A percentile compares a stretch with the other conserved stretches of the same genome.
Evolutionary conservation across 345 rosid species (phyloP).

Genomic region (Isatis tinctoria): DNA sequence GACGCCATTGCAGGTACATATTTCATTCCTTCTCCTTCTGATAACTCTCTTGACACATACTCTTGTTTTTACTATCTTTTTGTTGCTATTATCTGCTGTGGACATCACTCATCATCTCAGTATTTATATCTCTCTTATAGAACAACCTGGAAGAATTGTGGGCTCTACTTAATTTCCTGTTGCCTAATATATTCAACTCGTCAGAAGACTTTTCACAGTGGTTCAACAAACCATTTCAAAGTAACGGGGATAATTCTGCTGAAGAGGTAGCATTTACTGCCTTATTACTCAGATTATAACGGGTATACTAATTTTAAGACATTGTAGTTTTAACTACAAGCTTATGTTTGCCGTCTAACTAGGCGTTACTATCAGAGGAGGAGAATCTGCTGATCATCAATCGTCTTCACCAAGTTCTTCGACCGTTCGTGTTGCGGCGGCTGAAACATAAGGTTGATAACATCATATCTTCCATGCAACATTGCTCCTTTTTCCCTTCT

Average conservation of each 20-base stretch:
- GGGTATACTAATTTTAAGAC: constrained; percentile 1
- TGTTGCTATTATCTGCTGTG: background rate
- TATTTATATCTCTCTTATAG: constrained; percentile 37
- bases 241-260: constrained; percentile 80
- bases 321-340: background rate
- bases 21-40: background rate
- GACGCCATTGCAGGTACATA: constrained; percentile 76
- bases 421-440: constrained; percentile 92
- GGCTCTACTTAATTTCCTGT: constrained; percentile 88
- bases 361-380: constrained; percentile 93
- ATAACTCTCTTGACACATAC: background rate
- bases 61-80: constrained; percentile 1
- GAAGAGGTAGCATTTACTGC: constrained; percentile 54
- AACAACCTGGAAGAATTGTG: constrained; percentile 94
- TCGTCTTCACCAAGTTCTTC: constrained; percentile 94
- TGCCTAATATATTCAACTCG: constrained; percentile 90
- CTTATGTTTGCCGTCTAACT: constrained; percentile 19
- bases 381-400: constrained; percentile 87
- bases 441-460: constrained; percentile 82
- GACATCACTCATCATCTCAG: constrained; percentile 7
- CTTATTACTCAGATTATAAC: constrained; percentile 3
- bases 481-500: background rate
- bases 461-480: background rate
- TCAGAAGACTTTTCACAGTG: constrained; percentile 96
- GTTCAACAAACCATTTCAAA: constrained; percentile 93